These are phyloP conservation scores for Scleroderma bovista DNA, from an alignment of 768 basidiomycete species.

Conservation along the genomic window DNA sequence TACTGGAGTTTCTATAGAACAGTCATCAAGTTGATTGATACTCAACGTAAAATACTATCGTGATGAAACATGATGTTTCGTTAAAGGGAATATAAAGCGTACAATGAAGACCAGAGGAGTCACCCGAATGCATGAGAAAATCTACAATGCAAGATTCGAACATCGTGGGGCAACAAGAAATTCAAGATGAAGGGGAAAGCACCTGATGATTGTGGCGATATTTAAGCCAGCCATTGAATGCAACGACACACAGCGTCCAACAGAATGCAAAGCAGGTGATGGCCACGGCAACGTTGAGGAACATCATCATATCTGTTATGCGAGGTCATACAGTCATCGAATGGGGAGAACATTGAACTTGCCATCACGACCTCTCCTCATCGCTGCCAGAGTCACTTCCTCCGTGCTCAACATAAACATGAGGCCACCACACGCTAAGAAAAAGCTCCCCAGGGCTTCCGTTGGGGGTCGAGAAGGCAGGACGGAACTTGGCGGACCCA, in stretches of 20 bases:
- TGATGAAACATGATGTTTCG: too few relatives aligned
- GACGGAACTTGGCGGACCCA: conserved; percentile 75
- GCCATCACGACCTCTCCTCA: conserved; percentile 87
- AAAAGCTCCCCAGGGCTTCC: conserved; percentile 84
- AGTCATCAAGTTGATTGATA: neutral
- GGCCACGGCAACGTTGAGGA: conserved; percentile 79
- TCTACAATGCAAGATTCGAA: too few relatives aligned
- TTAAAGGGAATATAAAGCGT: too few relatives aligned
- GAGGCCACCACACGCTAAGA: conserved; percentile 82
- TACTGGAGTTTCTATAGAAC: neutral
- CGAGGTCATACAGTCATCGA: neutral
- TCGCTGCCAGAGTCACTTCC: conserved; percentile 84
- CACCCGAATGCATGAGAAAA: too few relatives aligned
- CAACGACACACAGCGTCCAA: conserved; percentile 73
- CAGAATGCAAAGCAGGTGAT: conserved; percentile 82
- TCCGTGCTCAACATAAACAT: conserved; percentile 89
- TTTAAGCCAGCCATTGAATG: conserved; percentile 79
- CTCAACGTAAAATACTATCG: neutral
- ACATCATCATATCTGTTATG: conserved; percentile 77
- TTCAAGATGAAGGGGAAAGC: conserved; percentile 8
- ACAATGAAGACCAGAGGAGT: too few relatives aligned
- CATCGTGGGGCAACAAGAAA: neutral
- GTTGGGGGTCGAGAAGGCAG: conserved; percentile 91
- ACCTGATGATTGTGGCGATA: conserved; percentile 29
- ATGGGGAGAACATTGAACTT: conserved; percentile 14